Conservation (phyloP, 495 filamentous ascomycete genomes). For the Aspergillus indologenus region DNA sequence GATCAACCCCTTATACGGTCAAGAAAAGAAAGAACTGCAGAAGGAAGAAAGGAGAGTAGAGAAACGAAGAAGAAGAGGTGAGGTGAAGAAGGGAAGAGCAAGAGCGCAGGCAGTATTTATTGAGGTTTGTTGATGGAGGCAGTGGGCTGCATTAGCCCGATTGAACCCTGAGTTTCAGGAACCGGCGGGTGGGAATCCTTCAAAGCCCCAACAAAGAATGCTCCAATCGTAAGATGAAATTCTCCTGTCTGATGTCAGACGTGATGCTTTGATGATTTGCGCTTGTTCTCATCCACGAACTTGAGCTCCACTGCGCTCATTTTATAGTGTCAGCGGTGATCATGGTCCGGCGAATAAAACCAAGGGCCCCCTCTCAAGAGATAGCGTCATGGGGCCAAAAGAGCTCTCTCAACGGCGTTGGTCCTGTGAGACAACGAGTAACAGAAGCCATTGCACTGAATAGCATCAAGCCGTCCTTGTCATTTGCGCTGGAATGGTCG, state of each 20-base stretch:
- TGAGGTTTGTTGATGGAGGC: background rate
- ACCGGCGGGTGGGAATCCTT: background rate
- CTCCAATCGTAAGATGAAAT: background rate
- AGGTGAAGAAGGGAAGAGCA: background rate
- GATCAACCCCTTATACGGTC: background rate
- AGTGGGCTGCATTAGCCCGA: background rate
- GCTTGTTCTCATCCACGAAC: background rate
- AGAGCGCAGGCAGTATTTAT: background rate
- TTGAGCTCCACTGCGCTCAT: background rate
- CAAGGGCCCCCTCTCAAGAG: background rate
- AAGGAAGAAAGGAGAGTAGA: background rate
- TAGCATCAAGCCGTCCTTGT: slow-evolving; percentile 14
- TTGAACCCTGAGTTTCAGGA: background rate
- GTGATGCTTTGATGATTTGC: background rate
- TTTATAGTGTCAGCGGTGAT: background rate
- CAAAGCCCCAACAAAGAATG: background rate
- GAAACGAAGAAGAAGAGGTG: background rate
- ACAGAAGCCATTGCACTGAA: background rate
- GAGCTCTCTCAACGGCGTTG: background rate
- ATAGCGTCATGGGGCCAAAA: slow-evolving; percentile 6
- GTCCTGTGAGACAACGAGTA: background rate
- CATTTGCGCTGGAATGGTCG: background rate
- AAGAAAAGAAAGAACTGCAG: background rate
- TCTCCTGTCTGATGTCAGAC: background rate
- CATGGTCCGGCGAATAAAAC: background rate